phyloP scores from a whole-genome alignment of 1,284 basidiomycete species.

The Limonomyces culmigenus region DNA sequence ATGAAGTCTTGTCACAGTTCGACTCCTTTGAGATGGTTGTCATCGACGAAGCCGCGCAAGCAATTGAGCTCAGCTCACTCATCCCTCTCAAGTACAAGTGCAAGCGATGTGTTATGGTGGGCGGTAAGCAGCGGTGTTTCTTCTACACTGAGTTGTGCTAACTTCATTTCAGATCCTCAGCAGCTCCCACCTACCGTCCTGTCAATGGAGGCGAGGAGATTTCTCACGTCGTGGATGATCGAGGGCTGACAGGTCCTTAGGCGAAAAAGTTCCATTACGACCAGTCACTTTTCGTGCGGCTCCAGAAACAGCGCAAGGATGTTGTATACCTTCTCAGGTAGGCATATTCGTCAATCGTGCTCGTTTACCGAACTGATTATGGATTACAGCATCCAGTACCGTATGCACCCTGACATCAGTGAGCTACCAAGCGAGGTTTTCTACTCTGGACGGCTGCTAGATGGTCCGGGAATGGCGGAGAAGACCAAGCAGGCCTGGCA shows the following conservation, averaged over 20 bases:
- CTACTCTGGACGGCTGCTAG: slow-evolving; percentile 67
- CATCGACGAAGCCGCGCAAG: slow-evolving; percentile 97
- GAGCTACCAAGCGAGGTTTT: slow-evolving; percentile 80
- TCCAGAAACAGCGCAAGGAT: slow-evolving; percentile 66
- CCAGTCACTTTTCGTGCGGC: slow-evolving; percentile 85
- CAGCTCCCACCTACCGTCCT: slow-evolving; percentile 96
- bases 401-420: slow-evolving; percentile 98
- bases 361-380: slow-evolving; percentile 4
- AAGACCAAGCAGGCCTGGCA: slow-evolving; percentile 89
- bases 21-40: slow-evolving; percentile 95
- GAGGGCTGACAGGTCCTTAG: slow-evolving; percentile 14
- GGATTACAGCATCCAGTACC: slow-evolving; percentile 95
- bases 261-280: slow-evolving; percentile 75
- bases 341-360: neutral
- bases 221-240: neutral
- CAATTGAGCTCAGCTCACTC: slow-evolving; percentile 90
- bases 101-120: slow-evolving; percentile 84
- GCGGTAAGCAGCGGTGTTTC: slow-evolving; percentile 33
- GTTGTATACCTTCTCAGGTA: slow-evolving; percentile 86
- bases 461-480: slow-evolving; percentile 79
- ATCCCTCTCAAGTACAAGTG: slow-evolving; percentile 90
- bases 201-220: slow-evolving; percentile 49
- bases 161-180: slow-evolving; percentile 59
- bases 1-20: slow-evolving; percentile 71
- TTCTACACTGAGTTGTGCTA: neutral